Evolutionary conservation across 2,329 filamentous ascomycete genomes (phyloP), one percentile per base, ranked within the genome.

Genomic region (Conoideocrella luteorostrata): DNA sequence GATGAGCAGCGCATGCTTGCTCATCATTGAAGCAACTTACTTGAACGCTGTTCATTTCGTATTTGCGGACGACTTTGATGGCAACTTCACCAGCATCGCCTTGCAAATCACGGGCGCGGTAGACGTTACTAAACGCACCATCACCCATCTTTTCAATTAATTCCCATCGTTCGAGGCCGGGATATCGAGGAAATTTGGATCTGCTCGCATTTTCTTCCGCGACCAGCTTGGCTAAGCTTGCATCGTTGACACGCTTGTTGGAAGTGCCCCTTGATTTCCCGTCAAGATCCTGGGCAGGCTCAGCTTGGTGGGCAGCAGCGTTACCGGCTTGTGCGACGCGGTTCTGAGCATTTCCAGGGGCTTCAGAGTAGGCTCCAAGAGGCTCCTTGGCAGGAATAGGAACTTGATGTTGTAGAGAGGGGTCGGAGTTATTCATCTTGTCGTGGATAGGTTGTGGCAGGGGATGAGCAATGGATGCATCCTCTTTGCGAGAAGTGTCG

Each of bases 41-140:
- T 88, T 97, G 93, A 74, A 85, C 89, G 53, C 84, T 90, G 70
- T 95, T 97, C 88, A 98, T 96, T 69, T 98, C 93, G 64, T 88
- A 97, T 70, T 97, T 97, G 60, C 93, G 86, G 51, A 98, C 93
- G 41, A 98, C 93, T 68, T 98, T 98, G 75, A 98, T 97, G 55
- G 91, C 93, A 26, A 93, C 89, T 62, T 97, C 84, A 52, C 79
- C 81, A 50, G 78, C 77, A 50, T 82, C 73, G 32, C 86, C 85
- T 5, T 81, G 75, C 36, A 69, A 63, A 63, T 98, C 93, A 53
- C 76, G 78, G 29, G 93, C 93, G 30, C 88, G 83, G 67, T 97
- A 98, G 52, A 98, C 93, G 59, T 97, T 97, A 72, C 91, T 97
- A 75, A 98, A 98, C 48, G 93, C 93, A 49, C 93, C 93, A 55